Base-by-base conservation (phyloP, 2,329 filamentous ascomycete species). In the Clarireedia monteithiana region DNA sequence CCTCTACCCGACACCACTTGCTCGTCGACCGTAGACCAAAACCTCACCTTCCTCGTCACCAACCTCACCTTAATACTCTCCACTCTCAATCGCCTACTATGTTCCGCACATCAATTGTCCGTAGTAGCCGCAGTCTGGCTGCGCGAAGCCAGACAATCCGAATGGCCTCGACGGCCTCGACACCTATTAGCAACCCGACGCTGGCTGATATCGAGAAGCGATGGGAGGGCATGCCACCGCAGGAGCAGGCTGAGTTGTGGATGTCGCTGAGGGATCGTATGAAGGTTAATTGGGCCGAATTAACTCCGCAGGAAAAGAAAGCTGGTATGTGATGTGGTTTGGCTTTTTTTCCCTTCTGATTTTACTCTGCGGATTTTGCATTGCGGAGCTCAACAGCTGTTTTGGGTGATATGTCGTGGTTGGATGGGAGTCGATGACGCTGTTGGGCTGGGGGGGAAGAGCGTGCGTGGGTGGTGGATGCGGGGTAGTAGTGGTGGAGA, bases 181-280 rank as follows among this genome's bases (percentile, higher is more conserved):
- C 91, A 96, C 74, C 92, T 72, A 95, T 99, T 77, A 95, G 91
- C 71, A 97, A 96, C 80, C 94, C 95, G 67, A 96, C 90, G 58
- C 84, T 99, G 70, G 89, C 90, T 75, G 91, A 95, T 77, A 97
- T 99, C 71, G 94, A 99, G 85, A 96, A 96, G 86, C 83, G 94
- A 80, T 99, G 94, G 94, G 94, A 99, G 80, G 83, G 80, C 62
- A 91, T 97, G 89, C 91, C 92, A 58, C 90, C 94, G 63, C 91
- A 96, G 81, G 94, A 99, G 83, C 94, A 99, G 84, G 94, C 94
- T 66, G 94, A 99, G 72, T 80, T 99, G 68, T 99, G 94, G 94
- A 99, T 99, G 94, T 81, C 88, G 67, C 81, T 99, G 74, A 85
- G 94, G 75, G 94, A 99, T 78, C 88, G 94, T 71, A 99, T 99